Evolutionary conservation across 371 early-diverging fungal genomes (phyloP).

Genomic region (Nematocida minor): DNA sequence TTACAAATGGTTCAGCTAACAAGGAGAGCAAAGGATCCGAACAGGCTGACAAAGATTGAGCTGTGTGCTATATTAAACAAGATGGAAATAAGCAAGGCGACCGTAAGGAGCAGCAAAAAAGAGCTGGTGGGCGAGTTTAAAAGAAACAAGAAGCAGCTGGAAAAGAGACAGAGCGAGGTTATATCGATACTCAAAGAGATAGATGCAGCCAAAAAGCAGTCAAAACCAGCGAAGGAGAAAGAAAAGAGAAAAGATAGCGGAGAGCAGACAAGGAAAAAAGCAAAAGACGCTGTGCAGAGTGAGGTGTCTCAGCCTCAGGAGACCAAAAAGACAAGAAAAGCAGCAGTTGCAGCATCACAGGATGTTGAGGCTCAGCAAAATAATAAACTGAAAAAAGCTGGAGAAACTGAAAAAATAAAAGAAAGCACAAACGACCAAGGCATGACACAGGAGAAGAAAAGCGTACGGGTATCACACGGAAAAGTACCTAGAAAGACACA

Average conservation of each 20-base stretch:
- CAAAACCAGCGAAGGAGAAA: not conserved
- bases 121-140: not conserved
- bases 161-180: slow-evolving; percentile 1
- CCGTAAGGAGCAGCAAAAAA: not conserved
- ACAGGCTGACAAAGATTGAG: slow-evolving; percentile 11
- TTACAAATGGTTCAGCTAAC: not conserved
- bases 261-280: not conserved
- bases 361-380: too few relatives aligned
- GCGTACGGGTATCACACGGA: not conserved
- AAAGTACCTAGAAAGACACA: not conserved
- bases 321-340: too few relatives aligned
- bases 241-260: not conserved
- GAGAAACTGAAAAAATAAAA: not conserved
- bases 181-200: slow-evolving; percentile 20
- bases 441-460: not conserved
- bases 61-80: not conserved
- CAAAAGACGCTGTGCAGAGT: not conserved
- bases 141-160: slow-evolving; percentile 21
- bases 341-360: too few relatives aligned
- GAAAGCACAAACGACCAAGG: not conserved
- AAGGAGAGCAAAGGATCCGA: slow-evolving; percentile 4
- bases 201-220: slow-evolving; percentile 34
- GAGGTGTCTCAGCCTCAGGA: too few relatives aligned
- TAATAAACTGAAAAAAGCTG: not conserved
- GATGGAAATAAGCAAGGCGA: not conserved